These are phyloP conservation scores for Phytophthora hybrid DNA, from an alignment of 352 stramenopile species.

Conservation along the genomic window DNA sequence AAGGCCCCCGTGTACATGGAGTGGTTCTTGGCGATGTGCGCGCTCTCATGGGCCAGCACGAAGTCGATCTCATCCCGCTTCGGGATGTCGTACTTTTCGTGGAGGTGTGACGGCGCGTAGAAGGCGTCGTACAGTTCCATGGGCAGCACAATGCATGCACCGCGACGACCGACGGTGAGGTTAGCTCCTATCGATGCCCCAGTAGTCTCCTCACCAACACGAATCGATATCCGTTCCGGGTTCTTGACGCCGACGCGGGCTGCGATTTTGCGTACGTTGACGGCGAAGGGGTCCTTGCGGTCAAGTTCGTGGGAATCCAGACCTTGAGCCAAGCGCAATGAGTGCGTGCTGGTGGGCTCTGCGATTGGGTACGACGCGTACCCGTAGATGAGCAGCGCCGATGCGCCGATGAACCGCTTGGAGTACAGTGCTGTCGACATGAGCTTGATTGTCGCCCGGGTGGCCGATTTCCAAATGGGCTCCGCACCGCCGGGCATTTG, in stretches of 20 bases:
- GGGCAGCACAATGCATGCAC: conserved; percentile 77
- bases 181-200: conserved; percentile 77
- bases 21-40: conserved; percentile 87
- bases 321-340: conserved; percentile 65
- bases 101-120: conserved; percentile 58
- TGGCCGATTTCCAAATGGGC: conserved; percentile 43
- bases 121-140: conserved; percentile 84
- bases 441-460: conserved; percentile 34
- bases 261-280: conserved; percentile 71
- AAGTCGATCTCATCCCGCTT: conserved; percentile 84
- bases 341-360: conserved; percentile 66
- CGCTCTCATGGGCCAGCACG: conserved; percentile 82
- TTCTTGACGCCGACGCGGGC: conserved; percentile 71
- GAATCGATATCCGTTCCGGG: conserved; percentile 70
- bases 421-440: conserved; percentile 44
- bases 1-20: conserved; percentile 67
- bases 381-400: conserved; percentile 38
- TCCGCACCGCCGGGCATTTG: conserved; percentile 10
- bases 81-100: conserved; percentile 64
- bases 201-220: conserved; percentile 63
- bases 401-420: conserved; percentile 43
- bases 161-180: conserved; percentile 60
- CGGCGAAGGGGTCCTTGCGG: conserved; percentile 64
- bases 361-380: conserved; percentile 62
- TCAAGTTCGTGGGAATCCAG: conserved; percentile 65